Evolutionary conservation across 75 land plant species (phyloP), one percentile per base, ranked within the genome.

Genomic region (Larix kaempferi): DNA sequence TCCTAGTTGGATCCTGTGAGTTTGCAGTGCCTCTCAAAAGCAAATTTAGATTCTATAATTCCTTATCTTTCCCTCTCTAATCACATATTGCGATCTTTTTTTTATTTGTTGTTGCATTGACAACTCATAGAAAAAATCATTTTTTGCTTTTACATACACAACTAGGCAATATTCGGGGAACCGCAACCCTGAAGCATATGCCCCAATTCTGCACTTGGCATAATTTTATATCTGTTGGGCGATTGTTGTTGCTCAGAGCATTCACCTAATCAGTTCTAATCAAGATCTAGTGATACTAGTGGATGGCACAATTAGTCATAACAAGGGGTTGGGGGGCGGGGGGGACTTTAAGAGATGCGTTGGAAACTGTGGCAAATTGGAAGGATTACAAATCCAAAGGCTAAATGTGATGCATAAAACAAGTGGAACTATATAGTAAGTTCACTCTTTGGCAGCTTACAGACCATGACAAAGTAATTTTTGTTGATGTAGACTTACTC

Each of bases 351-450:
- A 69, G 83, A 87, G 15, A 91, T 93, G 19, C 95, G 95, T 0
- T 95, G 98, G 98, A 85, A 89, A 84, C 75, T 93, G 23, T 81
- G 80, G 25, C 83, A 78, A n/a, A 95, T 95, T 33, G 77, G 93
- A 75, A 49, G 84, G 25, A 91, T 95, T 27, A 77, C 93, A 52
- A 95, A 95, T 49, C 98, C 98, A 0, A 91, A 95, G 61, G 95
- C 95, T 5, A 90, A 91, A 58, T 82, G 49, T 6, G 95, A 89
- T 33, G 84, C 88, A 12, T 95, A 93, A 78, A 95, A 95, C 61
- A 90, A 93, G 67, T 95, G 95, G 95, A 95, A 95, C 79, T 93
- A 95, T 93, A 93, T 61, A 84, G 94, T 82, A 92, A 92, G 59
- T 92, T 92, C 64, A 78, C 90, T 8, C 85, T 92, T 4, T 92